phyloP scores from a whole-genome alignment of 1,284 basidiomycete genomes.

The Papiliotrema flavescens region DNA sequence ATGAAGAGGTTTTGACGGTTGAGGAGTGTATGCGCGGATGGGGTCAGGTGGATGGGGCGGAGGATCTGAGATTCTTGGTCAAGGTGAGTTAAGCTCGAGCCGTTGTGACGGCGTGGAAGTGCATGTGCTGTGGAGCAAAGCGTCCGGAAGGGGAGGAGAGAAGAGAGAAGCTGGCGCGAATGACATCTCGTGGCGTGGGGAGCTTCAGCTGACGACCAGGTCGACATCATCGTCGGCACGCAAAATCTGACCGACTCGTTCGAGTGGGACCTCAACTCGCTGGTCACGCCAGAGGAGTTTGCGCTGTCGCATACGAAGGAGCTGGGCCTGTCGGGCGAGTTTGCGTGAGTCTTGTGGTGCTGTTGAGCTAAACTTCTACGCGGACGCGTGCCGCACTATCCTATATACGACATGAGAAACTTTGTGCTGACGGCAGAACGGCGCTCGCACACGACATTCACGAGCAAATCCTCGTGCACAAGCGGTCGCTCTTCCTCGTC shows the following conservation, averaged over 20 bases:
- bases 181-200: too few species aligned
- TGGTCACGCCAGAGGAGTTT: conserved; percentile 85
- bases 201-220: conserved; percentile 51
- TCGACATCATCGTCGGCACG: conserved; percentile 92
- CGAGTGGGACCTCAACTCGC: conserved; percentile 89
- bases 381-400: too few species aligned
- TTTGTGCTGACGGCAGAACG: conserved; percentile 59
- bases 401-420: too few species aligned
- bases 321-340: conserved; percentile 86
- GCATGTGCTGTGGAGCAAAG: too few species aligned
- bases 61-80: conserved; percentile 86
- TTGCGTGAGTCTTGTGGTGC: conserved; percentile 60
- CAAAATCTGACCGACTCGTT: conserved; percentile 96
- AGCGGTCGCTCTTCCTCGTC: conserved; percentile 87
- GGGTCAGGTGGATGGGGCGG: conserved; percentile 52
- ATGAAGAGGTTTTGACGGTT: conserved; percentile 53
- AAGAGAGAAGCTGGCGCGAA: too few species aligned
- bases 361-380: not conserved
- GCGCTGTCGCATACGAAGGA: conserved; percentile 83
- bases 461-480: conserved; percentile 88
- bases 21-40: conserved; percentile 43
- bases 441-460: conserved; percentile 93
- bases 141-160: too few species aligned
- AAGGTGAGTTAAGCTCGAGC: conserved; percentile 68
- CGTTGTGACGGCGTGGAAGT: too few species aligned